phyloP scores from a whole-genome alignment of 345 rosid genomes.

The Brassica juncea region DNA sequence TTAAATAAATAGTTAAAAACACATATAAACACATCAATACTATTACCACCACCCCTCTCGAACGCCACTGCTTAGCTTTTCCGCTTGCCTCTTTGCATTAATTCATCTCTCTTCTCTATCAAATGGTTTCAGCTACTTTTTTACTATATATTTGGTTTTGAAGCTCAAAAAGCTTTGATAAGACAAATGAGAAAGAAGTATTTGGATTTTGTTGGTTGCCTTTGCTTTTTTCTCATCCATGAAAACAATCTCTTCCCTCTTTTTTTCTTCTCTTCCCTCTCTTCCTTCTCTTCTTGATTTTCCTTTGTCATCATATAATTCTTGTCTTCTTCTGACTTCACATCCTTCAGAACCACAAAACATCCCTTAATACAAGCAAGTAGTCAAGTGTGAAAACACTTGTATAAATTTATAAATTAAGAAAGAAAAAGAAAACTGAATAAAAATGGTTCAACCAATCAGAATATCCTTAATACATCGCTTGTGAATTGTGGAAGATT shows the following conservation, averaged over 20 bases:
- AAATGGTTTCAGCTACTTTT: constrained; percentile 45
- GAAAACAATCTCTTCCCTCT: background rate
- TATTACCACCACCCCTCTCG: constrained; percentile 26
- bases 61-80: constrained; percentile 34
- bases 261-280: background rate
- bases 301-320: background rate
- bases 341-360: background rate
- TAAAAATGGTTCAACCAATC: background rate
- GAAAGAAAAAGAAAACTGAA: background rate
- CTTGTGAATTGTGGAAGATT: background rate
- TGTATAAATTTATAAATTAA: background rate
- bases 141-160: background rate
- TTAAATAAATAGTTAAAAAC: background rate
- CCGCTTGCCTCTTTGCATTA: constrained; percentile 21
- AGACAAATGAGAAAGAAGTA: background rate
- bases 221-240: background rate
- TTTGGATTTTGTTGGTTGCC: background rate
- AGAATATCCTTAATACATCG: background rate
- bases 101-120: constrained; percentile 17
- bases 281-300: background rate
- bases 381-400: background rate
- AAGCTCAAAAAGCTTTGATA: background rate
- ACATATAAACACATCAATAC: constrained; percentile 10
- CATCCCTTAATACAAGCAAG: background rate
- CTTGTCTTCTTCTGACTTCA: background rate